Evolutionary conservation across 345 rosid genomes (phyloP), one percentile per base, ranked within the genome.

Genomic region (Lepidium didymum): DNA sequence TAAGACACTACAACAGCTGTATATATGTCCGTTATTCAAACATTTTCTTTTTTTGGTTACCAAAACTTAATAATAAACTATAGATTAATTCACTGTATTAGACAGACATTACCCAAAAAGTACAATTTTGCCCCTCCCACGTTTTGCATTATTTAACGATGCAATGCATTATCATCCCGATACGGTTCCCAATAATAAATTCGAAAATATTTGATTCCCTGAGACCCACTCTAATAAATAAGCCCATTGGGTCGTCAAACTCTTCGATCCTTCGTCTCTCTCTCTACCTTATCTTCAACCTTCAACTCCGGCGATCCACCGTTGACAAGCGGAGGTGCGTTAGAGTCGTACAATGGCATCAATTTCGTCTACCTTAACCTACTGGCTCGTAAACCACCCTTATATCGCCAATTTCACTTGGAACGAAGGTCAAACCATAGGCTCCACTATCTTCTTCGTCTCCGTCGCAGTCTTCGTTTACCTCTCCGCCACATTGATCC

Each of bases 341-440:
- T 4, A 15, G 23, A 44, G 50, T 44, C 50, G 16, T 3, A 3
- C 45, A 16, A 67, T 80, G 80, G 33, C 46, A 21, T 51, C 72
- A 0, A 5, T 80, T 23, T 21, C 59, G 56, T 69, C 87, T 11
- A 23, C 69, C 6, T 42, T 83, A 35, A 81, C 62, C 25, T 72
- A 80, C 67, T 85, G 77, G 81, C 85, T 88, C 8, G 90, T 86
- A 13, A 65, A 71, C 49, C 90, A 88, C 46, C 94, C 92, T 0
- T 53, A 27, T 12, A 83, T 93, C 71, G 75, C 61, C 21, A 36
- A 70, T 56, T 90, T 86, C 70, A 57, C 79, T 40, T 90, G 98
- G 96, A 68, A 33, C 42, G 76, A 76, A 44, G 76, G 76, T 21
- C 77, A 77, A 19, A 93, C 92, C 47, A 40, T 78, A 2, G 97